Percentiles rank a stretch among this genome's conserved stretches.
Evolutionary conservation across 75 land plant species (phyloP).

Genomic region (Pseudotsuga menziesii): DNA sequence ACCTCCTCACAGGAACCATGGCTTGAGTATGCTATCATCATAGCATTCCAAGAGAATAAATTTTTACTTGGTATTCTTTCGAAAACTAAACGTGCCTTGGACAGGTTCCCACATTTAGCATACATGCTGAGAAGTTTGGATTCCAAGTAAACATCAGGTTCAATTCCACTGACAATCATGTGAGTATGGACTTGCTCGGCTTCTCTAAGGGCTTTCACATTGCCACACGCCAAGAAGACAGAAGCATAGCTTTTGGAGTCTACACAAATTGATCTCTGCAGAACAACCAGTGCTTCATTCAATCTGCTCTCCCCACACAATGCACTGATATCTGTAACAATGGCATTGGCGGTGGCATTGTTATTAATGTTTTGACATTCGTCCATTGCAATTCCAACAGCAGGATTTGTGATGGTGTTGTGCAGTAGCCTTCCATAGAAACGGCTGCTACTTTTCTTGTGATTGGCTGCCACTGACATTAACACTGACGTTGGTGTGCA

Average conservation of each 20-base stretch:
- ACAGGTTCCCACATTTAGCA: constrained; percentile 20
- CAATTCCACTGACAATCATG: constrained; percentile 34
- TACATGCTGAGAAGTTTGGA: constrained; percentile 33
- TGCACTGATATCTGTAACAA: background rate
- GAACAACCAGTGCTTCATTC: background rate
- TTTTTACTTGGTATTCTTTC: constrained; percentile 20
- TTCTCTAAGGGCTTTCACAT: background rate
- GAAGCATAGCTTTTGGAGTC: background rate
- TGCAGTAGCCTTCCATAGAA: background rate
- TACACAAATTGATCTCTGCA: background rate
- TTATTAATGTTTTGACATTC: too few species aligned
- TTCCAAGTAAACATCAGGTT: constrained; percentile 23
- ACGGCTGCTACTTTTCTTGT: background rate
- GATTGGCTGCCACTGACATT: background rate
- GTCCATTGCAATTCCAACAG: too few species aligned
- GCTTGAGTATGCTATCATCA: background rate
- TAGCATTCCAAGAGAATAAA: constrained; percentile 5
- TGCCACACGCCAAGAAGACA: background rate
- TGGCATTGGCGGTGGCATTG: background rate
- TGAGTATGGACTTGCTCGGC: constrained; percentile 39
- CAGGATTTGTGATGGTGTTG: background rate
- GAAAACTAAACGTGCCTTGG: constrained; percentile 27
- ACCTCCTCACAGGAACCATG: background rate
- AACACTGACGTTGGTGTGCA: too few species aligned
- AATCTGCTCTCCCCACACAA: background rate